Conservation (phyloP, 2,329 filamentous ascomycete genomes). For the Fusarium praegraminearum region DNA sequence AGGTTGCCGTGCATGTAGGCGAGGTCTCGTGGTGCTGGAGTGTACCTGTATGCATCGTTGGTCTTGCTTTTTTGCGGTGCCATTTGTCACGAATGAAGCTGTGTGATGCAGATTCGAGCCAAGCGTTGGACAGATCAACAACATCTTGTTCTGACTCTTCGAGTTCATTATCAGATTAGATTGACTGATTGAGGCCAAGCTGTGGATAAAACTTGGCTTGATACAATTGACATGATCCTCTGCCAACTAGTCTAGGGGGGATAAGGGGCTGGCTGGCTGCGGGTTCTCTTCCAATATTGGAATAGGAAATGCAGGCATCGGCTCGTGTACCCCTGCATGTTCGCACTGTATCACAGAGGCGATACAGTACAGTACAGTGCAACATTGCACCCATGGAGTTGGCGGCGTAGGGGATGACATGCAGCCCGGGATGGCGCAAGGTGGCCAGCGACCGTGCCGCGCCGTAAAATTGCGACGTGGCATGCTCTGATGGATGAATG, state of each 20-base stretch:
- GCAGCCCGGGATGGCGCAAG: slow-evolving; percentile 49
- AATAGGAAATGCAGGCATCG: slow-evolving; percentile 20
- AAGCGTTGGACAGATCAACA: background rate
- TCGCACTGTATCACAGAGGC: slow-evolving; percentile 37
- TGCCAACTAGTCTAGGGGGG: background rate
- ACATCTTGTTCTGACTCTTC: background rate
- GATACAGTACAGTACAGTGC: background rate
- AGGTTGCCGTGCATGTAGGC: slow-evolving; percentile 49
- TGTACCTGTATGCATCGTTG: slow-evolving; percentile 19
- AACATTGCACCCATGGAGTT: slow-evolving; percentile 15
- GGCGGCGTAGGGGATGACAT: slow-evolving; percentile 47
- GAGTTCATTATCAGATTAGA: background rate
- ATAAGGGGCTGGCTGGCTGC: slow-evolving; percentile 32
- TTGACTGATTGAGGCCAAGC: background rate
- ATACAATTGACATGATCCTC: slow-evolving; percentile 5
- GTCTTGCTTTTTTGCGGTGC: slow-evolving; percentile 23
- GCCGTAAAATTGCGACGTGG: slow-evolving; percentile 51
- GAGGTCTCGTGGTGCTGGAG: slow-evolving; percentile 49
- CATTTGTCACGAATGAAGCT: background rate
- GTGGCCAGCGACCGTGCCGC: slow-evolving; percentile 45
- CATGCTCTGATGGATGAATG: slow-evolving; percentile 40
- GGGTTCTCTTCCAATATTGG: slow-evolving; percentile 28
- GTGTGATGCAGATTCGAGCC: background rate
- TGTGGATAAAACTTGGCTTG: background rate
- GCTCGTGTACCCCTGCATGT: slow-evolving; percentile 9